Base-by-base conservation (phyloP, 305 asterid species). In the Solanum hybrid region DNA sequence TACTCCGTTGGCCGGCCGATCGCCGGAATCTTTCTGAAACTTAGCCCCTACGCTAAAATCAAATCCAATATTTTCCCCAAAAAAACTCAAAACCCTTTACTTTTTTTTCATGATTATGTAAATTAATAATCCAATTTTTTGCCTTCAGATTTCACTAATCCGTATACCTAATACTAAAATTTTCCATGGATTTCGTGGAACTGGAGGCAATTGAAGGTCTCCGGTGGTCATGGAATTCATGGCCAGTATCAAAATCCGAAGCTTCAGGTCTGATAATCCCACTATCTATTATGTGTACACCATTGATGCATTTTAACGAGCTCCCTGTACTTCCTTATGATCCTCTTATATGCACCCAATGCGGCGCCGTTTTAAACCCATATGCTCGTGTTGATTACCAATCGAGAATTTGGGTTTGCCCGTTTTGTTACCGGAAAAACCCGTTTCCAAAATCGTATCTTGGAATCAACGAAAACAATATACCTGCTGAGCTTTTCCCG, bases 401-500 rank as follows among this genome's bases (percentile, higher is more conserved):
- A 2, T 87, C 95, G 17, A 94, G 93, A 89, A 92, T 95, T 90
- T 97, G 99, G 99, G 31, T 88, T 73, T 96, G 99, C 93, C 94
- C 98, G 4, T 97, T 97, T 86, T 97, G 99, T 91, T 91, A 90
- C 91, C 92, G 92, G 73, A 94, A 91, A 27, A 97, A 97, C 68
- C 94, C 95, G 0, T 96, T 97, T 65, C 98, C 99, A 0, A 93
- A 92, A 89, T 91, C 96, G 5, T 95, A 96, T 45, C 89, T 93
- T 29, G 95, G 93, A 73, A 94, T 96, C 29, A 93, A 92, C 14
- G 99, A 97, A 61, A 94, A 94, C 86, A 96, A 93, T 90, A 93
- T 97, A 32, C 99, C 99, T 0, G 99, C 98, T 20, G 99, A 97
- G 94, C 99, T 96, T 91, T 97, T 95, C 61, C 99, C 99, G 7